Percentiles rank a stretch among this genome's conserved stretches.
phyloP scores from a whole-genome alignment of 164 flowering plant genomes.

The Chloranthus sessilifolius region DNA sequence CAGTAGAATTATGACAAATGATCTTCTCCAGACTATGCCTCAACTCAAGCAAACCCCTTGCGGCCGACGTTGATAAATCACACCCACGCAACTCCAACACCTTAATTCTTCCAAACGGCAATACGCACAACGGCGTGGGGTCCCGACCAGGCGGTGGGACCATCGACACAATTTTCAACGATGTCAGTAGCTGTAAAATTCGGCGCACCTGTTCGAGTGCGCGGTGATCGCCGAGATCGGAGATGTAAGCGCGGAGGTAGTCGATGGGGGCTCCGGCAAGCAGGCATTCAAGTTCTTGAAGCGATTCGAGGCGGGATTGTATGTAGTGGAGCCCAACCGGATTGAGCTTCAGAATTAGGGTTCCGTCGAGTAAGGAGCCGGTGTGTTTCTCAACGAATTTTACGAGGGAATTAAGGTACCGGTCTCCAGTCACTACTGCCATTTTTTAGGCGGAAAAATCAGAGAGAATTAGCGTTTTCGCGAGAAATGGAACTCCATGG shows the following conservation, averaged over 20 bases:
- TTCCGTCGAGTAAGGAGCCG: conserved; percentile 59
- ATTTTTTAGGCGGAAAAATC: no score
- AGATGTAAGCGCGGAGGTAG: conserved; percentile 91
- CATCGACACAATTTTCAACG: conserved; percentile 74
- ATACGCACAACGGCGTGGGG: conserved; percentile 68
- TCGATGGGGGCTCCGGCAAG: conserved; percentile 89
- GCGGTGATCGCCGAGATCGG: conserved; percentile 93
- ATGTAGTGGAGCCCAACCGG: conserved; percentile 92
- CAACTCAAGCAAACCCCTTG: conserved; percentile 73
- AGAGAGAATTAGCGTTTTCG: no score
- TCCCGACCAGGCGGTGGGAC: conserved; percentile 54
- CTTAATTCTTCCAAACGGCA: conserved; percentile 67
- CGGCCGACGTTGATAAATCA: conserved; percentile 83
- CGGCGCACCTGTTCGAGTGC: conserved; percentile 90
- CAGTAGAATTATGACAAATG: conserved; percentile 87
- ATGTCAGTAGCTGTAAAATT: conserved; percentile 64
- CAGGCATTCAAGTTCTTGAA: conserved; percentile 72
- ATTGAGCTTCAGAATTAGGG: conserved; percentile 63
- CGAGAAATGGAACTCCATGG: no score
- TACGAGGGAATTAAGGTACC: conserved; percentile 70
- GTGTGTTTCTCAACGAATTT: conserved; percentile 68
- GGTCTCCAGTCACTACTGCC: conserved; percentile 90
- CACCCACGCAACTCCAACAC: conserved; percentile 87
- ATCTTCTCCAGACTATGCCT: conserved; percentile 87
- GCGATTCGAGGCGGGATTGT: conserved; percentile 79